Evolutionary conservation across 345 rosid species (phyloP).

Genomic region (Stellera chamaejasme): DNA sequence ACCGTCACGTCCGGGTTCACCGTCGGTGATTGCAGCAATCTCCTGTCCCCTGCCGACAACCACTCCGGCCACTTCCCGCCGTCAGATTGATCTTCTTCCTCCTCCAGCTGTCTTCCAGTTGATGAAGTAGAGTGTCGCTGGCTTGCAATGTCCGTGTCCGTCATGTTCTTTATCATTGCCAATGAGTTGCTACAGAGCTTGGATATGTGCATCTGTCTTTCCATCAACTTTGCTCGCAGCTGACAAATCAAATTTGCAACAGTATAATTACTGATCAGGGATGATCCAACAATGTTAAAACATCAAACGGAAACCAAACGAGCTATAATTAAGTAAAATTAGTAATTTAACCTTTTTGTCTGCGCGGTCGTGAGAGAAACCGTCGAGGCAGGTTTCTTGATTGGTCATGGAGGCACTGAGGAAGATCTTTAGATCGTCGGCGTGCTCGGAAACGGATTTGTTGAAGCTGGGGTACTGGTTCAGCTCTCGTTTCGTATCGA

Average conservation of each 20-base stretch:
- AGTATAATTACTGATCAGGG: no score
- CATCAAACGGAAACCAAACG: not conserved
- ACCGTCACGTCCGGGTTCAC: constrained; percentile 58
- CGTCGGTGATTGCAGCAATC: constrained; percentile 49
- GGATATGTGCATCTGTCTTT: constrained; percentile 27
- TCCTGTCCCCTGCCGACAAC: constrained; percentile 69
- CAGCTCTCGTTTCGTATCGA: constrained; percentile 21
- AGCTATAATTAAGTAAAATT: not conserved
- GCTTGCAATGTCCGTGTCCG: constrained; percentile 25
- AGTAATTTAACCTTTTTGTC: constrained; percentile 17
- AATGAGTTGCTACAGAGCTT: constrained; percentile 32
- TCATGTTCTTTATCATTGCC: constrained; percentile 44
- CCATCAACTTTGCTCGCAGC: constrained; percentile 21
- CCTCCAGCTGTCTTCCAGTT: constrained; percentile 14
- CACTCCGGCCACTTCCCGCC: constrained; percentile 57
- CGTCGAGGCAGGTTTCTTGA: constrained; percentile 58
- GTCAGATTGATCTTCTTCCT: constrained; percentile 8
- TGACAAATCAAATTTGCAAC: no score
- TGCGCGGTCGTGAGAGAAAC: constrained; percentile 38
- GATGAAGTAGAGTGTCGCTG: constrained; percentile 3
- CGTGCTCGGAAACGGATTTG: constrained; percentile 20
- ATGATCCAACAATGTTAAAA: not conserved
- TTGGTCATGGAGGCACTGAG: constrained; percentile 61
- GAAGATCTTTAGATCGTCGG: constrained; percentile 36
- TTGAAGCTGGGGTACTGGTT: constrained; percentile 17